A percentile compares a stretch with the other conserved stretches of the same genome.
These are phyloP conservation scores for Urtica urens DNA, from an alignment of 306 rosid species.

Conservation along the genomic window DNA sequence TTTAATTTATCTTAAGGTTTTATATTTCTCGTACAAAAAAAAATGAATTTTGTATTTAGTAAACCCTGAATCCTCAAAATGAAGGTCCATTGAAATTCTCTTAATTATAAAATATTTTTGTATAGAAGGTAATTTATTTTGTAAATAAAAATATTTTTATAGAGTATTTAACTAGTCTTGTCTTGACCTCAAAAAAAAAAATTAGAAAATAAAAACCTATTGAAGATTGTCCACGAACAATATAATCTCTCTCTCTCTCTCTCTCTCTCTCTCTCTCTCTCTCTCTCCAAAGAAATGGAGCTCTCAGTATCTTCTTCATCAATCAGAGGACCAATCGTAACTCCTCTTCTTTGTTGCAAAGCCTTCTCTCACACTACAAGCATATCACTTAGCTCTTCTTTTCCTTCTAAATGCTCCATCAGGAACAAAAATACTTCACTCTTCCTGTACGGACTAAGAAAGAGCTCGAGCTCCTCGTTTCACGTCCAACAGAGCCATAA, in stretches of 20 bases:
- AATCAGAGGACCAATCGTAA: conserved; percentile 22
- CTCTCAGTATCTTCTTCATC: conserved; percentile 33
- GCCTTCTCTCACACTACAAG: conserved; percentile 17
- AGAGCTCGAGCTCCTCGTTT: conserved; percentile 14
- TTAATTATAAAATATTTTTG: too few relatives aligned
- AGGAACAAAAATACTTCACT: conserved; percentile 17
- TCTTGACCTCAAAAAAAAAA: neutral
- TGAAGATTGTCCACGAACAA: neutral
- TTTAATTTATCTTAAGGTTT: too few relatives aligned
- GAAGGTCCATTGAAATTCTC: too few relatives aligned
- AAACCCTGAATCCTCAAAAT: too few relatives aligned
- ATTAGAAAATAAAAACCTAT: neutral
- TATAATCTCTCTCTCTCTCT: neutral
- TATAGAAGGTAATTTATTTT: too few relatives aligned
- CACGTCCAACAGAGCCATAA: conserved; percentile 15
- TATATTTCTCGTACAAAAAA: too few relatives aligned
- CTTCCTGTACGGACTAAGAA: conserved; percentile 11
- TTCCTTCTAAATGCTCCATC: conserved; percentile 18
- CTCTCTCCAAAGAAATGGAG: conserved; percentile 34
- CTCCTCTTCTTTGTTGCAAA: conserved; percentile 14
- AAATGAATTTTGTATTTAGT: too few relatives aligned
- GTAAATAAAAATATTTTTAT: too few relatives aligned
- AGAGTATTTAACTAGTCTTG: too few relatives aligned
- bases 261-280: neutral
- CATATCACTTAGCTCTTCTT: conserved; percentile 13